Base-by-base conservation (phyloP, 2,329 filamentous ascomycete species). In the Fusarium austroafricanum region DNA sequence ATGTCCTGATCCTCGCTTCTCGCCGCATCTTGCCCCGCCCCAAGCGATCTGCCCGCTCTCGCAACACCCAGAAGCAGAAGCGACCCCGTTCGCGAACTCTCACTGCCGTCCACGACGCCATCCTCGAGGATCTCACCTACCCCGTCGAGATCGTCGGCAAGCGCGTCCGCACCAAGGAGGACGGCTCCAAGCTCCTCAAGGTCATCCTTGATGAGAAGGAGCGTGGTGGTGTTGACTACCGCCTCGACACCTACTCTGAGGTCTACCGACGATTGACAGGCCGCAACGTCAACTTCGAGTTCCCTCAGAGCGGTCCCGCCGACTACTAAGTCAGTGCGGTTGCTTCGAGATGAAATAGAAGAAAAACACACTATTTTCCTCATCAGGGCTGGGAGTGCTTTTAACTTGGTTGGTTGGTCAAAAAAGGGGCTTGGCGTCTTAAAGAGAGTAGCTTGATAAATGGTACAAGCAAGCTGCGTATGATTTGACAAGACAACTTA, bases 121-220 rank as follows among this genome's bases (percentile, higher is more conserved):
- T 99, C 88, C 93, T 99, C 75, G 88, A 89, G 81, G 96, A 99
- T 84, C 93, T 99, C 81, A 96, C 97, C 87, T 99, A 92, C 92
- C 96, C 96, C 80, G 96, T 99, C 80, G 96, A 99, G 92, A 99
- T 99, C 76, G 96, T 99, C 78, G 96, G 96, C 86, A 98, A 98
- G 93, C 94, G 96, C 81, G 86, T 94, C 83, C 92, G 96, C 84
- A 98, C 96, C 87, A 95, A 97, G 88, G 95, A 98, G 89, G 96
- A 99, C 85, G 94, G 94, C 84, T 91, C 88, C 91, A 98, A 98
- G 92, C 86, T 93, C 82, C 90, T 98, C 85, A 99, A 99, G 92
- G 93, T 99, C 83, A 89, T 99, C 81, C 90, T 99, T 67, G 96
- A 99, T 84, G 96, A 98, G 92, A 99, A 99, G 93, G 96, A 99